Base-by-base conservation (phyloP, 2,329 filamentous ascomycete species). In the Fusarium longipes region DNA sequence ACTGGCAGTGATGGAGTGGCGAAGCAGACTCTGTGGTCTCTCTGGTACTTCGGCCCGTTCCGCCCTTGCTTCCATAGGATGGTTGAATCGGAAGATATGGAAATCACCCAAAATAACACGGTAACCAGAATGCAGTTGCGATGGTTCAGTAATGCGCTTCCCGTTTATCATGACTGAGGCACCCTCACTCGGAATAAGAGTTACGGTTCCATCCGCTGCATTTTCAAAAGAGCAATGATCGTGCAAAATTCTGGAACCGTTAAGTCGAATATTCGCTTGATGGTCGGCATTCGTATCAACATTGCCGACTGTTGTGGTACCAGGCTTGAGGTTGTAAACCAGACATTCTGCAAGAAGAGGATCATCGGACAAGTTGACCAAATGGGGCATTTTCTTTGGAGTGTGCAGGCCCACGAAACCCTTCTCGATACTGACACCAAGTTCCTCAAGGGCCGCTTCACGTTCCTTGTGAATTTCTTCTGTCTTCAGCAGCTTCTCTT, bases 111-210 rank as follows among this genome's bases (percentile, higher is more conserved):
- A 84, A 65, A 99, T 99, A 53, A 99, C 92, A 64, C 96, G 91
- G 77, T 94, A 97, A 8, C 96, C 96, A 73, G 94, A 97, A 75
- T 94, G 91, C 40, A 99, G 83, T 68, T 93, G 88, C 69, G 91
- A 93, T 2, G 94, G 90, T 73, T 94, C 93, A 53, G 93, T 89
- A 53, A 98, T 92, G 18, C 94, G 91, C 68, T 95, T 87, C 58
- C 96, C 96, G 74, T 99, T 99, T 51, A 99, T 93, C 96, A 99
- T 99, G 58, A 99, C 93, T 12, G 94, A 93, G 1, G 96, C 96
- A n/a, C 93, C 93, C 72, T 97, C 93, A 63, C 87, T 90, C 0
- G 96, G 96, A 30, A 96, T 87, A 20, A 99, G 84, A 0, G 93
- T 97, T n/a, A 99, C 96, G 4, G 92, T 89, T 54, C 95, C 96